Evolutionary conservation across 2,329 filamentous ascomycete genomes (phyloP), one percentile per base, ranked within the genome.

Genomic region (Sordariomycetes sp.): DNA sequence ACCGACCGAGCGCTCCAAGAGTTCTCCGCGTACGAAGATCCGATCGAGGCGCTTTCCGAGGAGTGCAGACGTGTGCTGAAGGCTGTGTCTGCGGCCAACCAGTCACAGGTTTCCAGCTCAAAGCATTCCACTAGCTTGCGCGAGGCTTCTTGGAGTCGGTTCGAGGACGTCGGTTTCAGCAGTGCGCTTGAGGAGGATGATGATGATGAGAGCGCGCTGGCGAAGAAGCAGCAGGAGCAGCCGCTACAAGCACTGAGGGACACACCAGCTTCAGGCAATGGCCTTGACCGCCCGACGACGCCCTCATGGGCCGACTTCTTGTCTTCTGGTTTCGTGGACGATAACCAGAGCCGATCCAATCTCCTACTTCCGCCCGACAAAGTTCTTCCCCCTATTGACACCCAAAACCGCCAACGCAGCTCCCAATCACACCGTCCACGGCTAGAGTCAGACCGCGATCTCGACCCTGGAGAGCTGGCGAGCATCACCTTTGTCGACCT

Each of bases 301-400:
- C 92, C 92, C 1, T 96, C 92, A 0, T 98, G 92, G 92, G 92
- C 92, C 4, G 92, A 98, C 54, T 98, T 98, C 55, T 70, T 98
- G 38, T 94, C 87, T 2, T 86, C 87, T 27, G 92, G 92, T 2
- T 98, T 98, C 50, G 69, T 82, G 16, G 87, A 95, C 44, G 79
- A 81, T 16, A 72, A 70, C n/a, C 63, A 72, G n/a, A 69, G 69
- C 42, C 66, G 70, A 19, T 64, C 76, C 2, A 82, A 82, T 33
- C 61, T 93, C 31, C 64, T 95, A 18, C 66, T 96, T n/a, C 88
- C 90, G 0, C 87, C 87, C 0, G 88, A 95, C 55, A 92, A 96
- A 62, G 70, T 87, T 14, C 70, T 98, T 8, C 92, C 92, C 5
- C 90, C 86, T 0, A 83, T 98, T 44, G 76, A 83, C 33, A 75